Percentiles rank a stretch among this genome's conserved stretches.
Evolutionary conservation across 1,284 basidiomycete species (phyloP).

Genomic region (Trichosporon sp.): DNA sequence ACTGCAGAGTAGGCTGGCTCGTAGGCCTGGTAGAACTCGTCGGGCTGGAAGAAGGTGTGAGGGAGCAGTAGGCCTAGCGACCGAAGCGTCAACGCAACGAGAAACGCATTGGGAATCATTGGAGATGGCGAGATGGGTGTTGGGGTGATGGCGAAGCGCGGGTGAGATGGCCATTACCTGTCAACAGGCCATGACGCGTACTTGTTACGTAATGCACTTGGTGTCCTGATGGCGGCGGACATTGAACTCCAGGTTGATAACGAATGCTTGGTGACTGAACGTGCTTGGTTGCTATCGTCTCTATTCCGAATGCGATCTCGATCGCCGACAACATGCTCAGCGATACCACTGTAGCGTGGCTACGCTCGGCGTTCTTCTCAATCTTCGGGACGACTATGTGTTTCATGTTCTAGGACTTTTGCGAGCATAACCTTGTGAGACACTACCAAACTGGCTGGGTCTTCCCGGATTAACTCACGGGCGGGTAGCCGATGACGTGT

Average conservation of each 20-base stretch:
- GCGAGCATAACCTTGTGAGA: constrained; percentile 10
- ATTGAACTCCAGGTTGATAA: background rate
- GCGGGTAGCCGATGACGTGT: constrained; percentile 9
- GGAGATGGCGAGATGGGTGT: constrained; percentile 3
- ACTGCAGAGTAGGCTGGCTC: constrained; percentile 88
- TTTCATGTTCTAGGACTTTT: background rate
- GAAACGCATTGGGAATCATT: constrained; percentile 36
- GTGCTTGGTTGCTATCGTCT: background rate
- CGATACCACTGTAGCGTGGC: background rate
- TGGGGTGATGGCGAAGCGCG: constrained; percentile 1
- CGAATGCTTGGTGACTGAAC: background rate
- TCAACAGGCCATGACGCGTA: background rate
- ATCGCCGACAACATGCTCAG: background rate
- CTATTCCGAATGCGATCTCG: constrained; percentile 9
- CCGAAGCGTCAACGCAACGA: constrained; percentile 54
- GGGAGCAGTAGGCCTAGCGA: constrained; percentile 62
- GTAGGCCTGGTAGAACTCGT: constrained; percentile 94
- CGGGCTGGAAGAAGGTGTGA: constrained; percentile 91
- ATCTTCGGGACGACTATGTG: background rate
- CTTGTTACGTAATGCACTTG: background rate
- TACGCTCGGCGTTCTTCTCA: background rate
- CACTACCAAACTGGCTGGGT: background rate
- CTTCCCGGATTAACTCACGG: background rate
- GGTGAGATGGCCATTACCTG: constrained; percentile 14
- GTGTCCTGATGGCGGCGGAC: background rate